Conservation (phyloP, 2,329 filamentous ascomycete genomes). For the Tolypocladium sp. region DNA sequence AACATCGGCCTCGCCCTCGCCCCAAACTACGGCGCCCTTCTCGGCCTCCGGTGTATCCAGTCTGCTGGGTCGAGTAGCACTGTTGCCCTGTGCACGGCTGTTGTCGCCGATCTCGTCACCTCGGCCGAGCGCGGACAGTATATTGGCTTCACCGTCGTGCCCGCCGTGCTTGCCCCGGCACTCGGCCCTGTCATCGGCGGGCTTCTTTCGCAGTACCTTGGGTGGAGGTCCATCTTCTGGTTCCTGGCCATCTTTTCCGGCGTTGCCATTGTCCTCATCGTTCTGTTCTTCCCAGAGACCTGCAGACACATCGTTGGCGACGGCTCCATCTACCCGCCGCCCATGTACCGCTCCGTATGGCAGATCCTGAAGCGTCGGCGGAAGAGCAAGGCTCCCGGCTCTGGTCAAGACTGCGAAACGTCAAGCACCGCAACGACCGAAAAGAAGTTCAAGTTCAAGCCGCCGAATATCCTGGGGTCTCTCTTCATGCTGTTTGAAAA, state of each 20-base stretch:
- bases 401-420: background rate
- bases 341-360: slow-evolving; percentile 24
- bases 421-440: slow-evolving; percentile 8
- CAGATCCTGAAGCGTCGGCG: slow-evolving; percentile 16
- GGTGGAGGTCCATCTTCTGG: slow-evolving; percentile 56
- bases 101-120: slow-evolving; percentile 56
- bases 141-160: slow-evolving; percentile 42
- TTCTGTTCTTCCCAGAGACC: slow-evolving; percentile 45
- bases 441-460: slow-evolving; percentile 24
- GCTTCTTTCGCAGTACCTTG: slow-evolving; percentile 43
- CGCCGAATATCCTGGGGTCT: slow-evolving; percentile 31
- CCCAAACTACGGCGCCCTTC: slow-evolving; percentile 36
- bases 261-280: slow-evolving; percentile 30
- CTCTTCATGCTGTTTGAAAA: slow-evolving; percentile 30
- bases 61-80: slow-evolving; percentile 50
- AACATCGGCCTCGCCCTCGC: slow-evolving; percentile 44
- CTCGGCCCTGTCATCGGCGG: slow-evolving; percentile 51
- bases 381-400: background rate
- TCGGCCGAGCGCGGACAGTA: slow-evolving; percentile 52
- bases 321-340: slow-evolving; percentile 35
- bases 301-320: slow-evolving; percentile 40
- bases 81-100: slow-evolving; percentile 45
- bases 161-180: slow-evolving; percentile 36
- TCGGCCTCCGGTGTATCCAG: slow-evolving; percentile 47
- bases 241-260: slow-evolving; percentile 41